These are phyloP conservation scores for Kwoniella pini DNA, from an alignment of 768 basidiomycete genomes.

Conservation along the genomic window DNA sequence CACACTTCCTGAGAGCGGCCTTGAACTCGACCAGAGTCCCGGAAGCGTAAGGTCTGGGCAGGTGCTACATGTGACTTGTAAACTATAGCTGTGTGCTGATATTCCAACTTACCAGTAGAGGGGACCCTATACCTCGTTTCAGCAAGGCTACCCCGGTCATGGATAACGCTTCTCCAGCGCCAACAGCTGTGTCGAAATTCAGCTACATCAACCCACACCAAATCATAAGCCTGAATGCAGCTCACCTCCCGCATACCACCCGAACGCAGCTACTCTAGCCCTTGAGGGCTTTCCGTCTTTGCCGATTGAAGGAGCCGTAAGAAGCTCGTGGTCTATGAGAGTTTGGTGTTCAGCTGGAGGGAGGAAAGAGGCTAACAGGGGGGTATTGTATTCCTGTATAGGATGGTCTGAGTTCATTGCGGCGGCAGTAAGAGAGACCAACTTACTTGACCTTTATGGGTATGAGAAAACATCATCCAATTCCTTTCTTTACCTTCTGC, in stretches of 20 bases:
- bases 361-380: slow-evolving; percentile 62
- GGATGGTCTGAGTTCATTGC: not conserved
- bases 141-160: slow-evolving; percentile 77
- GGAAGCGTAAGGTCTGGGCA: slow-evolving; percentile 76
- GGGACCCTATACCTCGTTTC: slow-evolving; percentile 74
- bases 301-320: slow-evolving; percentile 63
- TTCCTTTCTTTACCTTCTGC: slow-evolving; percentile 63
- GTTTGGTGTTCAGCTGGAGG: slow-evolving; percentile 29
- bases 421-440: not conserved
- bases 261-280: slow-evolving; percentile 78
- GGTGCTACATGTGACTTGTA: slow-evolving; percentile 59
- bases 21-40: slow-evolving; percentile 64
- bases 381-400: slow-evolving; percentile 75
- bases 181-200: slow-evolving; percentile 81
- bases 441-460: slow-evolving; percentile 63
- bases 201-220: no score
- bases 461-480: slow-evolving; percentile 91
- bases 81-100: not conserved
- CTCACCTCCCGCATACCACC: slow-evolving; percentile 87
- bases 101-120: slow-evolving; percentile 68
- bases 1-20: slow-evolving; percentile 62
- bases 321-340: slow-evolving; percentile 83
- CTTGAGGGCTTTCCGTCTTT: slow-evolving; percentile 54
- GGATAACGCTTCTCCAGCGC: slow-evolving; percentile 76
- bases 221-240: no score